A percentile compares a stretch with the other conserved stretches of the same genome.
phyloP scores from a whole-genome alignment of 257 asterid genomes.

The Scutellaria baicalensis region DNA sequence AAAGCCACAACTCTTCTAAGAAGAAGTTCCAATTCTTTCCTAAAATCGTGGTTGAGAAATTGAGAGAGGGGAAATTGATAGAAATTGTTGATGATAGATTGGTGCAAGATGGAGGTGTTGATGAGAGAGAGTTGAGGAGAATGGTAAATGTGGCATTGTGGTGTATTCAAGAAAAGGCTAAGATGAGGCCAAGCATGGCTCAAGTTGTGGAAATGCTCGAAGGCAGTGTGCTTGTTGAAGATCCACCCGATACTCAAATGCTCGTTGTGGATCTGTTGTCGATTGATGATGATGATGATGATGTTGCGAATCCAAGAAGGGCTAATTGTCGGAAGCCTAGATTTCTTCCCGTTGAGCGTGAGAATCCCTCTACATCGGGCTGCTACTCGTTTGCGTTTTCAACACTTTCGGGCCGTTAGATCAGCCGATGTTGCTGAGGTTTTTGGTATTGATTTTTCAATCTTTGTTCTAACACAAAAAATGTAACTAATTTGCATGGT shows the following conservation, averaged over 20 bases:
- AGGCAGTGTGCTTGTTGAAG: slow-evolving; percentile 44
- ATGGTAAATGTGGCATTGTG: slow-evolving; percentile 52
- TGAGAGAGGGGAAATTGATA: slow-evolving; percentile 48
- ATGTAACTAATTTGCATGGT: neutral
- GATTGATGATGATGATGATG: slow-evolving; percentile 17
- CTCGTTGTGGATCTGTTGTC: slow-evolving; percentile 40
- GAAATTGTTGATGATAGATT: slow-evolving; percentile 63
- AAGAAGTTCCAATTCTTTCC: slow-evolving; percentile 54
- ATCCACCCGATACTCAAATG: slow-evolving; percentile 49
- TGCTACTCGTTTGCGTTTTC: slow-evolving; percentile 39
- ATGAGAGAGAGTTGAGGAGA: slow-evolving; percentile 36
- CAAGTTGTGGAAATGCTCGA: slow-evolving; percentile 79
- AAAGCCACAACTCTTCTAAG: slow-evolving; percentile 14
- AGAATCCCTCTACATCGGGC: slow-evolving; percentile 24
- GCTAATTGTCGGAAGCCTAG: slow-evolving; percentile 7
- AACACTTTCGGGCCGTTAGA: slow-evolving; percentile 13
- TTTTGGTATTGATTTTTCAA: neutral
- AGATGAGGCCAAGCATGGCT: slow-evolving; percentile 60
- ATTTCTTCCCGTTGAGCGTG: slow-evolving; percentile 22
- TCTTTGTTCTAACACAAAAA: neutral
- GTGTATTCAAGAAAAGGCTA: slow-evolving; percentile 75
- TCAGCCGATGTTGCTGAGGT: neutral
- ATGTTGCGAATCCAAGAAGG: neutral
- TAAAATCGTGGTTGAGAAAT: slow-evolving; percentile 45
- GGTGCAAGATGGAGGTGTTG: slow-evolving; percentile 22